Evolutionary conservation across 495 filamentous ascomycete genomes (phyloP).

Genomic region (Hypomontagnella submonticulosa): DNA sequence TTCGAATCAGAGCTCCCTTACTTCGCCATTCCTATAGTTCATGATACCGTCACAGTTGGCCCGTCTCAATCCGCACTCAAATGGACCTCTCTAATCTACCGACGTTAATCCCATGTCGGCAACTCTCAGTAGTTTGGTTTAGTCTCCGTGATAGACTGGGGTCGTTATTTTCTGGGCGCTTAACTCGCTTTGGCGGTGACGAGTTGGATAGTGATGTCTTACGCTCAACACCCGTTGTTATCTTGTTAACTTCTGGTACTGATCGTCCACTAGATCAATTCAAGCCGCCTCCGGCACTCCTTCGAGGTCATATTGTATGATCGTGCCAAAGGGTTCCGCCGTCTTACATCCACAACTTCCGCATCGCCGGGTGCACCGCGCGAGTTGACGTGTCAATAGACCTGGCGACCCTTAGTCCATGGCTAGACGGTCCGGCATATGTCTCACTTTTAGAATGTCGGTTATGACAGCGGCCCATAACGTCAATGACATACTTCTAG

Average conservation of each 20-base stretch:
- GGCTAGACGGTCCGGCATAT: slow-evolving; percentile 17
- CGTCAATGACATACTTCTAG: slow-evolving; percentile 25
- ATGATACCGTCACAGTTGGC: slow-evolving; percentile 17
- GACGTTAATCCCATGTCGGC: slow-evolving; percentile 21
- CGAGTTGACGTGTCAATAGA: slow-evolving; percentile 30
- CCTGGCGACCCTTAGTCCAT: slow-evolving; percentile 27
- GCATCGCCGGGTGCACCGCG: slow-evolving; percentile 37
- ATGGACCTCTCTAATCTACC: slow-evolving; percentile 18
- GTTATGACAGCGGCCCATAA: slow-evolving; percentile 10
- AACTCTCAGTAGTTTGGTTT: background rate
- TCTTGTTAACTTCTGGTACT: slow-evolving; percentile 19
- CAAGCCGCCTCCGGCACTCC: slow-evolving; percentile 1
- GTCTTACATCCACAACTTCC: slow-evolving; percentile 23
- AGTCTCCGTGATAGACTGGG: slow-evolving; percentile 2
- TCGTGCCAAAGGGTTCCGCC: slow-evolving; percentile 23
- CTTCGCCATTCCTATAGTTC: slow-evolving; percentile 14
- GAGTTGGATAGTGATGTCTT: slow-evolving; percentile 10
- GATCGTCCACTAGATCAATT: slow-evolving; percentile 28
- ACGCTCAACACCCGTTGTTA: slow-evolving; percentile 1
- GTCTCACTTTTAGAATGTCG: slow-evolving; percentile 19
- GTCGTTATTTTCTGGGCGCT: slow-evolving; percentile 6
- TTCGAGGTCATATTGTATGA: slow-evolving; percentile 10
- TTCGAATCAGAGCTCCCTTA: slow-evolving; percentile 16
- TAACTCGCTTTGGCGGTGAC: slow-evolving; percentile 12
- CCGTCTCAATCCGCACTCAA: slow-evolving; percentile 10